phyloP scores from a whole-genome alignment of 208 protist genomes.

The Zelonia costaricensis region DNA sequence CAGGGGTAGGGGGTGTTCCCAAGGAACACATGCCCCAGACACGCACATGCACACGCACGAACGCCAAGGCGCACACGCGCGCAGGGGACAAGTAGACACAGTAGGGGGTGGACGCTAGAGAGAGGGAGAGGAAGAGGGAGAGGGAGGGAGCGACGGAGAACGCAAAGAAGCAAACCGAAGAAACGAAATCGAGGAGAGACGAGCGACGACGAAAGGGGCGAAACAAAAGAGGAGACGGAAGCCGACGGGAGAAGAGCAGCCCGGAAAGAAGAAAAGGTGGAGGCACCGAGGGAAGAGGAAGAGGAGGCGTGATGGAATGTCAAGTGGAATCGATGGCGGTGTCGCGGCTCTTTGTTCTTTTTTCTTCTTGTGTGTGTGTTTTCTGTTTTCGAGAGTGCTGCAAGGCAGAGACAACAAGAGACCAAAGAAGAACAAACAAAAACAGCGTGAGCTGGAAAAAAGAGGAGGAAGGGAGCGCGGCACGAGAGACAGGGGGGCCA shows the following conservation, averaged over 20 bases:
- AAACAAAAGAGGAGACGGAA: conserved; percentile 22
- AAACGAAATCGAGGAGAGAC: conserved; percentile 5
- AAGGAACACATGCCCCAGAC: no score
- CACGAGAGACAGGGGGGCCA: no score
- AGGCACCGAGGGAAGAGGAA: conserved; percentile 7
- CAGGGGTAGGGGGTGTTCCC: no score
- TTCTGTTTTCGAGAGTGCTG: no score
- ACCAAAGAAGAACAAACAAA: background rate
- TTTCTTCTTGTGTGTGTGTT: no score
- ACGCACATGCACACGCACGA: background rate
- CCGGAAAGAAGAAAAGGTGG: background rate
- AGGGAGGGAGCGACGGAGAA: conserved; percentile 4
- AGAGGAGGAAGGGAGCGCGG: no score
- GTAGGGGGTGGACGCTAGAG: background rate
- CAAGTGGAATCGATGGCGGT: no score
- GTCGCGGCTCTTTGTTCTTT: no score
- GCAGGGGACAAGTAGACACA: background rate
- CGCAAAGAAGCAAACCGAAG: conserved; percentile 7
- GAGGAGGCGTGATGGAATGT: background rate
- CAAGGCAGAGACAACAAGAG: background rate
- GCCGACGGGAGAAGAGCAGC: conserved; percentile 2
- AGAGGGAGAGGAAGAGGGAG: conserved; percentile 10
- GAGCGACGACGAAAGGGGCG: background rate
- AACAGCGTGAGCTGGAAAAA: conserved; percentile 3
- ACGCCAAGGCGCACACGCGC: background rate